Evolutionary conservation across 2,329 filamentous ascomycete species (phyloP).

Genomic region (Xylariaceae sp.): DNA sequence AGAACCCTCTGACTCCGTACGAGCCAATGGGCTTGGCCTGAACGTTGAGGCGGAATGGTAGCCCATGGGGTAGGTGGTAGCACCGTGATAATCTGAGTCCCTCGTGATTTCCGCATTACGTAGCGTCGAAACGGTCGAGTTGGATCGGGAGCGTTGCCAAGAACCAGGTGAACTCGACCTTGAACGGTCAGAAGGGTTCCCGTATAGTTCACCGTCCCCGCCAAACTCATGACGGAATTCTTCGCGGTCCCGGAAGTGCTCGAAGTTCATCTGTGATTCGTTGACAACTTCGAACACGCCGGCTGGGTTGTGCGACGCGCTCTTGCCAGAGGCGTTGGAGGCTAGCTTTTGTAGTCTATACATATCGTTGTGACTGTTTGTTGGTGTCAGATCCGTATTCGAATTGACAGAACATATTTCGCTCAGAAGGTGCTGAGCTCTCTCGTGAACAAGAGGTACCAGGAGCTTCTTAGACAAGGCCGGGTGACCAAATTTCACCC

Average conservation of each 20-base stretch:
- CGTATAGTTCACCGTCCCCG: conserved; percentile 61
- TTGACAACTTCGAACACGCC: neutral
- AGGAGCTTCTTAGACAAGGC: conserved; percentile 86
- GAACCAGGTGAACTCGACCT: conserved; percentile 57
- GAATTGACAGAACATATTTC: conserved; percentile 77
- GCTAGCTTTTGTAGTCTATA: conserved; percentile 73
- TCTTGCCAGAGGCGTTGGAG: conserved; percentile 40
- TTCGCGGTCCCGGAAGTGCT: conserved; percentile 73
- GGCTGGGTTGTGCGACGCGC: conserved; percentile 9
- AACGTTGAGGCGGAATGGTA: conserved; percentile 16
- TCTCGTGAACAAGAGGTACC: conserved; percentile 90
- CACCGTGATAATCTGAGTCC: conserved; percentile 10
- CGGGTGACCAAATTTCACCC: conserved; percentile 79
- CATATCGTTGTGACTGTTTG: conserved; percentile 74
- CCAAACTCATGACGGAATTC: conserved; percentile 84
- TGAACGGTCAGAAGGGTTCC: conserved; percentile 50
- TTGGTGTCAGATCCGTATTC: conserved; percentile 56
- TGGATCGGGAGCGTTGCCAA: conserved; percentile 20
- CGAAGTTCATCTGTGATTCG: neutral
- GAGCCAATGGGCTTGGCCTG: conserved; percentile 3
- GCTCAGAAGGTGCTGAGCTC: conserved; percentile 77
- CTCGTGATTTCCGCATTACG: neutral
- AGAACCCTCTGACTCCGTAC: conserved; percentile 9
- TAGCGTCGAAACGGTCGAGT: conserved; percentile 3
- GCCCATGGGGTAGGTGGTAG: conserved; percentile 16